Percentiles rank a stretch among this genome's conserved stretches.
These are phyloP conservation scores for Penicillium pulvis DNA, from an alignment of 495 filamentous ascomycete genomes.

Conservation along the genomic window DNA sequence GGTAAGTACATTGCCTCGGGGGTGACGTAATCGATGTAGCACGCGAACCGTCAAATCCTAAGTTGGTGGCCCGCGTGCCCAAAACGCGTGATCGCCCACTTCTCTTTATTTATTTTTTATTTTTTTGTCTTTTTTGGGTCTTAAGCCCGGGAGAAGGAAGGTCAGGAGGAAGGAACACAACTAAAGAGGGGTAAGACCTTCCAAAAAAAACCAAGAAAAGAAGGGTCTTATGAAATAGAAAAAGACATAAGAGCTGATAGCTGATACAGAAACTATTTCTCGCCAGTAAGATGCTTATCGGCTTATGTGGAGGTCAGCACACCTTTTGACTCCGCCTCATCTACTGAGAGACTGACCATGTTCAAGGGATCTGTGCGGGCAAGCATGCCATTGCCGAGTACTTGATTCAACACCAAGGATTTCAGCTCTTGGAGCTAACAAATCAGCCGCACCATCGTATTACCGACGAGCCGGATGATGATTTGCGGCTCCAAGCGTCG, in stretches of 20 bases:
- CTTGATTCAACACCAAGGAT: constrained; percentile 74
- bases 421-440: constrained; percentile 50
- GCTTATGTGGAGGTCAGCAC: constrained; percentile 81
- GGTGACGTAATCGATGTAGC: constrained; percentile 17
- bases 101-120: constrained; percentile 5
- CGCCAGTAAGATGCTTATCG: constrained; percentile 73
- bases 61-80: background rate
- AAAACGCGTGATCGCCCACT: constrained; percentile 14
- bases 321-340: constrained; percentile 8
- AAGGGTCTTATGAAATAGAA: background rate
- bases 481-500: constrained; percentile 34
- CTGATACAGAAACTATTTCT: background rate
- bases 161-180: background rate
- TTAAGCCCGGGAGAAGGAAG: background rate
- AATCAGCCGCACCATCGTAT: constrained; percentile 19
- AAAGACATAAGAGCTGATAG: background rate
- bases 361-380: constrained; percentile 82
- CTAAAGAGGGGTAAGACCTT: background rate
- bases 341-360: constrained; percentile 18
- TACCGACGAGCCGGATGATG: constrained; percentile 33
- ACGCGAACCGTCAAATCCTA: constrained; percentile 5
- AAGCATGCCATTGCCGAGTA: constrained; percentile 85
- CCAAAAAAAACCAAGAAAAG: background rate
- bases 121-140: background rate
- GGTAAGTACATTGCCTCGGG: background rate